phyloP scores from a whole-genome alignment of 805 yeast genomes.

The Candida krabiensis region DNA sequence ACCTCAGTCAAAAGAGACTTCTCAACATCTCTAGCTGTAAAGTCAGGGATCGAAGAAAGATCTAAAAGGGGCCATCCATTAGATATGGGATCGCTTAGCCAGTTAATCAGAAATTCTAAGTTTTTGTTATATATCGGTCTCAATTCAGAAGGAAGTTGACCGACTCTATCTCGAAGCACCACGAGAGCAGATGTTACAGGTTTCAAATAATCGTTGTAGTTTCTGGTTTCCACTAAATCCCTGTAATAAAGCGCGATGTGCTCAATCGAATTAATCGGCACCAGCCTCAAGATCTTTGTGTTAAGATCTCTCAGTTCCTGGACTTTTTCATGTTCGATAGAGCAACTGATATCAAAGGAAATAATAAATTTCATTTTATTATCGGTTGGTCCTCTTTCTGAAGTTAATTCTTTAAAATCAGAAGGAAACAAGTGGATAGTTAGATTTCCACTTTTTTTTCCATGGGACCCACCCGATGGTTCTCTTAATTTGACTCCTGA shows the following conservation, averaged over 20 bases:
- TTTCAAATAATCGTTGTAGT: conserved; percentile 50
- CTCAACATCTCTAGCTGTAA: conserved; percentile 75
- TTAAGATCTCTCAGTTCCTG: conserved; percentile 13
- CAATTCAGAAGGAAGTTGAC: conserved; percentile 76
- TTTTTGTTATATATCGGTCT: conserved; percentile 72
- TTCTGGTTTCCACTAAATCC: conserved; percentile 29
- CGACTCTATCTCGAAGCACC: conserved; percentile 77
- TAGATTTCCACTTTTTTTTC: conserved; percentile 23
- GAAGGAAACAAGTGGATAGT: conserved; percentile 46
- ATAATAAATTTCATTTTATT: conserved; percentile 28
- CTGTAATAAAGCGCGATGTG: conserved; percentile 64
- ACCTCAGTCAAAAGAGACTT: conserved; percentile 74
- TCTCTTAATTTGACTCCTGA: conserved; percentile 64
- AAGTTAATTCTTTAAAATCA: conserved; percentile 24
- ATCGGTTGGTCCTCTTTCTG: conserved; percentile 12
- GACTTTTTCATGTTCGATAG: conserved; percentile 21
- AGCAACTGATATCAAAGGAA: conserved; percentile 33
- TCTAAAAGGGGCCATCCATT: conserved; percentile 79
- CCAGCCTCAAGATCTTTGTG: conserved; percentile 56
- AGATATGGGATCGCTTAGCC: conserved; percentile 43
- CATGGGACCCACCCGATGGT: conserved; percentile 22
- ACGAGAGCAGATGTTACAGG: conserved; percentile 80
- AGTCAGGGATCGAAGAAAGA: conserved; percentile 59
- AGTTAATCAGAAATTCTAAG: conserved; percentile 58
- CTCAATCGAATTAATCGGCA: conserved; percentile 80